A percentile compares a stretch with the other conserved stretches of the same genome.
Conservation (phyloP, 1,284 basidiomycete genomes). For the Athelia psychrophila region DNA sequence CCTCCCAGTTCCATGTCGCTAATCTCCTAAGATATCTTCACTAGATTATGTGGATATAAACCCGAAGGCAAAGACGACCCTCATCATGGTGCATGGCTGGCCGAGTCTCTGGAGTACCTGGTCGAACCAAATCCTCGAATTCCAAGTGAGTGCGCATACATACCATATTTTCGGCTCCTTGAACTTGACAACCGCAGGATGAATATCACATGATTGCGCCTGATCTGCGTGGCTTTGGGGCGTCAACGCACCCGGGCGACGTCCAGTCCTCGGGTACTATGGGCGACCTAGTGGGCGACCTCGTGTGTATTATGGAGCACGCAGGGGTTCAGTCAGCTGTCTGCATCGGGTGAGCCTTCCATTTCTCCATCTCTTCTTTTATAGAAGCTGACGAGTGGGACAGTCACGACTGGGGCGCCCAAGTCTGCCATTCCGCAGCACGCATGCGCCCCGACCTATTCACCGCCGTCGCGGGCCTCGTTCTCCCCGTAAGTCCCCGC, state of each 20-base stretch:
- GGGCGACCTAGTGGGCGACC: constrained; percentile 56
- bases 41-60: constrained; percentile 67
- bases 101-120: constrained; percentile 71
- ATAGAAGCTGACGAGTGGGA: background rate
- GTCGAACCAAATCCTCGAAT: constrained; percentile 64
- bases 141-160: constrained; percentile 37
- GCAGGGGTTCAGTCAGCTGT: constrained; percentile 45
- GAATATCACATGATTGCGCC: constrained; percentile 60
- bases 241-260: constrained; percentile 62
- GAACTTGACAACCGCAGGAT: constrained; percentile 28
- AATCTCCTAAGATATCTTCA: background rate
- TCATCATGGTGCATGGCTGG: constrained; percentile 75
- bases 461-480: constrained; percentile 53
- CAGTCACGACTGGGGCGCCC: constrained; percentile 74
- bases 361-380: background rate
- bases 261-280: constrained; percentile 54
- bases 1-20: background rate
- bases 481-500: constrained; percentile 48
- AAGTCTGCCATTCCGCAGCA: constrained; percentile 63
- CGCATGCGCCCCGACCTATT: constrained; percentile 62
- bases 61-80: constrained; percentile 40
- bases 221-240: constrained; percentile 65
- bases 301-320: constrained; percentile 56
- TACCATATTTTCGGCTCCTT: background rate
- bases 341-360: constrained; percentile 53